Percentiles rank a stretch among this genome's conserved stretches.
phyloP scores from a whole-genome alignment of 768 basidiomycete genomes.

The Rhodotorula kratochvilovae region DNA sequence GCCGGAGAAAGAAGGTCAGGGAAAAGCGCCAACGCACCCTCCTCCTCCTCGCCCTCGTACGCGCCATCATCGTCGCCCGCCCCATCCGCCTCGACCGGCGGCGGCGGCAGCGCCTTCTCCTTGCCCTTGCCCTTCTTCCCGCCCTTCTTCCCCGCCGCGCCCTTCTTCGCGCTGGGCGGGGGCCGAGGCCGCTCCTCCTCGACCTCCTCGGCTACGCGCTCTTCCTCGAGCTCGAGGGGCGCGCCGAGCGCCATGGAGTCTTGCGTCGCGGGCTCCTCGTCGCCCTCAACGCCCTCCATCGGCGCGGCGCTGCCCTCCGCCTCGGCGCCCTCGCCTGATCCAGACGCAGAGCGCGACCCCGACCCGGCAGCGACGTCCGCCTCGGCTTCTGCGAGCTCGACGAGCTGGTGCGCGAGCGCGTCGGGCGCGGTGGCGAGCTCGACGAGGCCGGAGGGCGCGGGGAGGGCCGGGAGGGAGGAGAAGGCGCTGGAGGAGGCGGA shows the following conservation, averaged over 20 bases:
- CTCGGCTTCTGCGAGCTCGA: slow-evolving; percentile 6
- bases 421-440: slow-evolving; percentile 22
- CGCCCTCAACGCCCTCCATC: slow-evolving; percentile 59
- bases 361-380: not conserved
- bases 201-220: not conserved
- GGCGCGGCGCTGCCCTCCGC: not conserved
- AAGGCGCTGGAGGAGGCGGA: not conserved
- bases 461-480: slow-evolving; percentile 9
- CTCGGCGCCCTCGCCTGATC: not conserved
- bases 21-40: slow-evolving; percentile 18
- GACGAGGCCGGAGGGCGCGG: slow-evolving; percentile 19
- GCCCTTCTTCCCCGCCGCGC: slow-evolving; percentile 3
- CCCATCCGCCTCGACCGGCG: not conserved
- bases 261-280: too few relatives aligned
- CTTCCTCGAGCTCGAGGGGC: not conserved
- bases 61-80: slow-evolving; percentile 15
- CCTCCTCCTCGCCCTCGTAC: slow-evolving; percentile 34
- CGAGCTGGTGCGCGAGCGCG: slow-evolving; percentile 8
- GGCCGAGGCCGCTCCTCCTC: not conserved
- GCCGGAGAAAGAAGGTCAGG: too few relatives aligned
- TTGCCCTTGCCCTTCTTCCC: slow-evolving; percentile 20
- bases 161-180: not conserved
- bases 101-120: slow-evolving; percentile 7
- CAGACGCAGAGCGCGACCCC: not conserved
- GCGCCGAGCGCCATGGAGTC: too few relatives aligned